Evolutionary conservation across 1,284 basidiomycete genomes (phyloP).

Genomic region (Amylostereum areolatum): DNA sequence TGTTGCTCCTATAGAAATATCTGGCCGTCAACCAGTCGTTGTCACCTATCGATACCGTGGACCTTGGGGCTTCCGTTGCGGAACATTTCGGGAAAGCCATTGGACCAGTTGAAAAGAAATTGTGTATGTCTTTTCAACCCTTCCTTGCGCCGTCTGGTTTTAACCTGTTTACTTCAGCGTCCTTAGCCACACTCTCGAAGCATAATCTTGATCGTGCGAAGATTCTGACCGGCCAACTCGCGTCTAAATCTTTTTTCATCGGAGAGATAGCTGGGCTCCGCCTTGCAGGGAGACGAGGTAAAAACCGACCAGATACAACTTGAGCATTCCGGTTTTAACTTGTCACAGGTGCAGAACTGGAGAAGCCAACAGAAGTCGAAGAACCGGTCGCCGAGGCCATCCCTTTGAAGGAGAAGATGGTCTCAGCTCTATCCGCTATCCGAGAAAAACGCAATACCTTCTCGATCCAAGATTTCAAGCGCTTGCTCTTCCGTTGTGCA

Average conservation of each 20-base stretch:
- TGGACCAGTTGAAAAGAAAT: constrained; percentile 73
- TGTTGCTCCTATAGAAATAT: constrained; percentile 57
- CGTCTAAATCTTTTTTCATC: constrained; percentile 80
- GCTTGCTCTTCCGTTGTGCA: constrained; percentile 85
- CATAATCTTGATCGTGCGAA: constrained; percentile 75
- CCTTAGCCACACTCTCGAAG: constrained; percentile 50
- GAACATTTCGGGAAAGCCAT: constrained; percentile 79
- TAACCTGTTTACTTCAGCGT: constrained; percentile 34
- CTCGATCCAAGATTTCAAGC: constrained; percentile 76
- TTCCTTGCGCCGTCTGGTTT: background rate
- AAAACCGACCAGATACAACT: constrained; percentile 9
- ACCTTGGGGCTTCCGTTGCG: constrained; percentile 87
- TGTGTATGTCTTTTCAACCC: constrained; percentile 40
- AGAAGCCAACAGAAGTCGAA: constrained; percentile 53
- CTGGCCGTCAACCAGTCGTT: constrained; percentile 67
- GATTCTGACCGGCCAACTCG: constrained; percentile 71
- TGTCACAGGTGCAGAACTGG: constrained; percentile 44
- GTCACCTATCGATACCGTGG: constrained; percentile 65
- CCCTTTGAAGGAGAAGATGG: constrained; percentile 68
- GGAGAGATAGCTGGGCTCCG: constrained; percentile 84
- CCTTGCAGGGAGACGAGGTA: constrained; percentile 47
- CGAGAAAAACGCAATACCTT: constrained; percentile 65
- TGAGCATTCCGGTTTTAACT: background rate
- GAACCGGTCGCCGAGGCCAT: constrained; percentile 55
- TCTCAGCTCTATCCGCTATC: constrained; percentile 62